These are phyloP conservation scores for Metarhizium humberi DNA, from an alignment of 2,329 filamentous ascomycete species.

Conservation along the genomic window DNA sequence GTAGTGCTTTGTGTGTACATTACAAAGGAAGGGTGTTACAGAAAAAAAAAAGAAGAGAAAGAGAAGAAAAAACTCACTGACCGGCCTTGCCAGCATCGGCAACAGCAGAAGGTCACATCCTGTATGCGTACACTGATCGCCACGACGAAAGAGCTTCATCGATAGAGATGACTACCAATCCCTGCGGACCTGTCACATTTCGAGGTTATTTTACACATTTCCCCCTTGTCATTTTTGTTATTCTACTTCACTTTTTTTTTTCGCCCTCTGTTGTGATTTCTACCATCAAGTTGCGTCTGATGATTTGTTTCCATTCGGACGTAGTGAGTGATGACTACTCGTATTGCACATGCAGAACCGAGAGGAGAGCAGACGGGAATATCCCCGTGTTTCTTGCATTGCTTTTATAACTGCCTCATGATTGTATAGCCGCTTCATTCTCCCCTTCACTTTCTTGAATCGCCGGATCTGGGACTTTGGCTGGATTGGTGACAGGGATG, in stretches of 20 bases:
- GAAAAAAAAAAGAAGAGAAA: neutral
- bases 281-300: neutral
- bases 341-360: neutral
- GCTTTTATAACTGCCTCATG: neutral
- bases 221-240: conserved; percentile 8
- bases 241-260: conserved; percentile 8
- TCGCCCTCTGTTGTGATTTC: conserved; percentile 11
- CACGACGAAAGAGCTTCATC: conserved; percentile 13
- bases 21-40: conserved; percentile 18
- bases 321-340: neutral
- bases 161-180: conserved; percentile 18
- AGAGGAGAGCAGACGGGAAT: neutral
- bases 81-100: conserved; percentile 1
- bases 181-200: conserved; percentile 13
- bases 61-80: conserved; percentile 8
- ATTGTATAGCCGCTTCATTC: neutral
- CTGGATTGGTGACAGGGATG: neutral
- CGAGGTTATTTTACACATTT: neutral
- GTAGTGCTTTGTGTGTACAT: conserved; percentile 25
- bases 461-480: neutral
- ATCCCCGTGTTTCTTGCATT: neutral
- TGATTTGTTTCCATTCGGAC: conserved; percentile 1
- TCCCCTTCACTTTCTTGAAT: neutral
- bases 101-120: conserved; percentile 12
- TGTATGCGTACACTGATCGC: conserved; percentile 26